Evolutionary conservation across 495 filamentous ascomycete species (phyloP).

Genomic region (Chaetomidium leptoderma): DNA sequence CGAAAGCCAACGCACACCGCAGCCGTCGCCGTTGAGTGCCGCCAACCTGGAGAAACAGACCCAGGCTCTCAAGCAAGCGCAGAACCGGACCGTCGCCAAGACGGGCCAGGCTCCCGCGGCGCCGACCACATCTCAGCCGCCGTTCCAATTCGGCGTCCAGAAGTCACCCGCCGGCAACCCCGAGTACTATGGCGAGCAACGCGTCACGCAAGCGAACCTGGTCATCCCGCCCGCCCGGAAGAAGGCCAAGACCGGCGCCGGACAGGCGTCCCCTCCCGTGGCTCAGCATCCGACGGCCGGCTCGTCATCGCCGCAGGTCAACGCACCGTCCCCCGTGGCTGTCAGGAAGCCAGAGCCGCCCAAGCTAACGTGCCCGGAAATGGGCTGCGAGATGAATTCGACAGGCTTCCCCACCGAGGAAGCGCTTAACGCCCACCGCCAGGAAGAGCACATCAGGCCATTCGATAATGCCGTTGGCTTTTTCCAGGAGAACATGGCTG

Average conservation of each 20-base stretch:
- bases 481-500: constrained; percentile 43
- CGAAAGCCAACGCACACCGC: constrained; percentile 27
- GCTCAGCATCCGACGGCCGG: constrained; percentile 27
- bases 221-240: constrained; percentile 51
- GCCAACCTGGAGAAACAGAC: constrained; percentile 66
- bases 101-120: constrained; percentile 53
- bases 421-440: constrained; percentile 46
- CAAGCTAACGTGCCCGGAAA: constrained; percentile 42
- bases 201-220: constrained; percentile 48
- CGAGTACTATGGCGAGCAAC: constrained; percentile 43
- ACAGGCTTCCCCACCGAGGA: constrained; percentile 53
- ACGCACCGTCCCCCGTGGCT: constrained; percentile 44
- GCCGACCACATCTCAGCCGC: constrained; percentile 60
- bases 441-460: constrained; percentile 53
- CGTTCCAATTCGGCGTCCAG: constrained; percentile 63
- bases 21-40: constrained; percentile 55
- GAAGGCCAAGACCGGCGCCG: constrained; percentile 44
- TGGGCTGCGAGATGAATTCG: constrained; percentile 43
- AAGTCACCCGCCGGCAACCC: constrained; percentile 71
- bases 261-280: constrained; percentile 25
- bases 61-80: constrained; percentile 47
- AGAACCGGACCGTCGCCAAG: constrained; percentile 41
- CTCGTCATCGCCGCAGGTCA: constrained; percentile 49
- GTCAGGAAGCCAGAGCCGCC: constrained; percentile 36
- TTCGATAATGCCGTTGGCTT: constrained; percentile 51